Conservation (phyloP, 495 filamentous ascomycete species). For the Thermochaetoides thermophila region DNA sequence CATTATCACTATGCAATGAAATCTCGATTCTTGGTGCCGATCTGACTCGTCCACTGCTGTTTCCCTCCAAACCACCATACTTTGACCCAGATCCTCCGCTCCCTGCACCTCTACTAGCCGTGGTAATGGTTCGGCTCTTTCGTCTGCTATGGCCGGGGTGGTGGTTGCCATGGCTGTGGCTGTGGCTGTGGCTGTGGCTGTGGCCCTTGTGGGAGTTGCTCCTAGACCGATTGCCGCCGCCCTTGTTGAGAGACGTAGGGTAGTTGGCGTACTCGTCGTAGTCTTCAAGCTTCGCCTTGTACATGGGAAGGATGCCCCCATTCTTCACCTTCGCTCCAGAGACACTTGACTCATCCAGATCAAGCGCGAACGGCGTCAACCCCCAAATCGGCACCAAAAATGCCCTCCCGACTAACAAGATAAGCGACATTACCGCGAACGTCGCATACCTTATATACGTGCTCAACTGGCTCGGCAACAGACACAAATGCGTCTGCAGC, state of each 20-base stretch:
- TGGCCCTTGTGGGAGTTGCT: no score
- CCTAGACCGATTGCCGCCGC: no score
- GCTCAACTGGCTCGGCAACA: constrained; percentile 73
- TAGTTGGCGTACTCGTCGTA: constrained; percentile 24
- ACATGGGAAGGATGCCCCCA: constrained; percentile 22
- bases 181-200: no score
- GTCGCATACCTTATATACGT: constrained; percentile 67
- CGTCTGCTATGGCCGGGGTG: no score
- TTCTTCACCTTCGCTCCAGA: neutral
- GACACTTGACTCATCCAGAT: constrained; percentile 9
- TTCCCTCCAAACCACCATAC: no score
- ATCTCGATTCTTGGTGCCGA: constrained; percentile 31
- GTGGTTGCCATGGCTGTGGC: no score
- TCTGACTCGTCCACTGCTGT: constrained; percentile 19
- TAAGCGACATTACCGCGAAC: constrained; percentile 44
- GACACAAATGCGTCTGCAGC: constrained; percentile 75
- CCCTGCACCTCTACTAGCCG: constrained; percentile 4
- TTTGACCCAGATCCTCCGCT: constrained; percentile 21
- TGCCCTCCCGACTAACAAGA: constrained; percentile 45
- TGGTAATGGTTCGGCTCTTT: constrained; percentile 6
- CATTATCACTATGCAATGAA: constrained; percentile 19
- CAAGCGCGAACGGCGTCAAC: constrained; percentile 31
- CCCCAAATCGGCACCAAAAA: constrained; percentile 36
- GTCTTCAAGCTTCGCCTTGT: constrained; percentile 32
- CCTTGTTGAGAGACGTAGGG: no score